A percentile compares a stretch with the other conserved stretches of the same genome.
These are phyloP conservation scores for Cystoderma amianthinum DNA, from an alignment of 768 basidiomycete species.

Conservation along the genomic window DNA sequence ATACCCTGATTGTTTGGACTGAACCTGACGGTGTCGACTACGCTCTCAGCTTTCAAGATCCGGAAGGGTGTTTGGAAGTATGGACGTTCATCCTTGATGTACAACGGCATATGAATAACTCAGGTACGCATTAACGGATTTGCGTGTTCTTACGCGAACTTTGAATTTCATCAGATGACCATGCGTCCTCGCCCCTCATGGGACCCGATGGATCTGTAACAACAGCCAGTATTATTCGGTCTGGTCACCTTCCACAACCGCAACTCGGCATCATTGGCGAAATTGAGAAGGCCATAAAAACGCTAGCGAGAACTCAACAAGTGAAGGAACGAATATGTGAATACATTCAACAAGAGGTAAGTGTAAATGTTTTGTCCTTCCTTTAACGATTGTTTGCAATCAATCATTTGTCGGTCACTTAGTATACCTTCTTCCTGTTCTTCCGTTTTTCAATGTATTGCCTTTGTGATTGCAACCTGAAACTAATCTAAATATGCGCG, in stretches of 20 bases:
- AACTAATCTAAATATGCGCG: conserved; percentile 18
- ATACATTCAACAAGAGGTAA: conserved; percentile 79
- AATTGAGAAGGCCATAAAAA: conserved; percentile 74
- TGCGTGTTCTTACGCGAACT: background rate
- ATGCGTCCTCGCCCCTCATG: conserved; percentile 53
- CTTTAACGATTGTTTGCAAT: conserved; percentile 6
- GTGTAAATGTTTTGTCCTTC: conserved; percentile 16
- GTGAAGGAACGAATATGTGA: conserved; percentile 85
- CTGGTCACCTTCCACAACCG: conserved; percentile 71
- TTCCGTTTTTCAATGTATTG: conserved; percentile 1
- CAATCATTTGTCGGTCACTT: conserved; percentile 4
- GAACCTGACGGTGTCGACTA: conserved; percentile 93
- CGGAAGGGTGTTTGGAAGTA: conserved; percentile 91
- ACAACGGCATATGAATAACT: conserved; percentile 70
- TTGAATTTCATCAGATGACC: conserved; percentile 29
- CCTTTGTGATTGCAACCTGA: conserved; percentile 12
- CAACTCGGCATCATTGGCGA: conserved; percentile 71
- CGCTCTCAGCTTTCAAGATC: conserved; percentile 94
- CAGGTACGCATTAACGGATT: conserved; percentile 37
- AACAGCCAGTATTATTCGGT: conserved; percentile 58
- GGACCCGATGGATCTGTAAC: conserved; percentile 54
- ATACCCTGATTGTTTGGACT: conserved; percentile 98
- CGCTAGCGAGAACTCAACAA: conserved; percentile 60
- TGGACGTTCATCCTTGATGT: conserved; percentile 97
- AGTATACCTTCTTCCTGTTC: conserved; percentile 3